These are phyloP conservation scores for Populus davidiana DNA, from an alignment of 345 rosid genomes.

Conservation along the genomic window DNA sequence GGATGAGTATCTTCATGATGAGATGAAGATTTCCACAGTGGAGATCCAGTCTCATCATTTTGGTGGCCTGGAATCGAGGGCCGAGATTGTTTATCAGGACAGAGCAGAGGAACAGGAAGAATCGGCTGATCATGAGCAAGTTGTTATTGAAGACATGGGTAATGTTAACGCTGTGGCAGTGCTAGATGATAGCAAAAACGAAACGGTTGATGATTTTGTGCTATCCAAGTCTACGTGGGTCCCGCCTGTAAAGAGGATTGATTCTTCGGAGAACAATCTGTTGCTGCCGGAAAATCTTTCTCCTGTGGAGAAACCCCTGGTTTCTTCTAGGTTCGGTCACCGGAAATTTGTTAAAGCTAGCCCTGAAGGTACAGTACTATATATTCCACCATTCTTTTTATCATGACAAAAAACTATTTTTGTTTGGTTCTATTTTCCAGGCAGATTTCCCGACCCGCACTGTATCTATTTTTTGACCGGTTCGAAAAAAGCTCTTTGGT, in stretches of 20 bases:
- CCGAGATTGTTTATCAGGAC: constrained; percentile 6
- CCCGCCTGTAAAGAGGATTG: constrained; percentile 22
- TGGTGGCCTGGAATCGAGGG: not conserved
- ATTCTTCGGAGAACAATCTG: constrained; percentile 16
- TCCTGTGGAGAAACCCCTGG: constrained; percentile 48
- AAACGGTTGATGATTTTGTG: constrained; percentile 24
- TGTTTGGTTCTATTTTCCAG: not conserved
- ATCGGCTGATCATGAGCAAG: not conserved
- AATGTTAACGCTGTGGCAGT: constrained; percentile 4
- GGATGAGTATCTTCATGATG: not conserved
- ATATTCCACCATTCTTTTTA: not conserved
- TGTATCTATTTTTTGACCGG: not conserved
- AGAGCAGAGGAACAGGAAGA: not conserved
- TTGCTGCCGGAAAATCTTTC: constrained; percentile 24
- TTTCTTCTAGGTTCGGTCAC: constrained; percentile 46
- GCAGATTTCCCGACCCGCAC: not conserved
- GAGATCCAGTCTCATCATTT: not conserved
- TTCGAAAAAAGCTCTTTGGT: constrained; percentile 1
- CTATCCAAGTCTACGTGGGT: constrained; percentile 31
- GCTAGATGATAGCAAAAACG: constrained; percentile 14
- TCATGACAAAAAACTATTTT: not conserved
- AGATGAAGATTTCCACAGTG: not conserved
- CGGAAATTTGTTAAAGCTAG: constrained; percentile 42
- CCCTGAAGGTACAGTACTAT: constrained; percentile 64
- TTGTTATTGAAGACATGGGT: constrained; percentile 16